Percentiles rank a stretch among this genome's conserved stretches.
These are phyloP conservation scores for Globisporangium spinosum DNA, from an alignment of 352 stramenopile species.

Conservation along the genomic window DNA sequence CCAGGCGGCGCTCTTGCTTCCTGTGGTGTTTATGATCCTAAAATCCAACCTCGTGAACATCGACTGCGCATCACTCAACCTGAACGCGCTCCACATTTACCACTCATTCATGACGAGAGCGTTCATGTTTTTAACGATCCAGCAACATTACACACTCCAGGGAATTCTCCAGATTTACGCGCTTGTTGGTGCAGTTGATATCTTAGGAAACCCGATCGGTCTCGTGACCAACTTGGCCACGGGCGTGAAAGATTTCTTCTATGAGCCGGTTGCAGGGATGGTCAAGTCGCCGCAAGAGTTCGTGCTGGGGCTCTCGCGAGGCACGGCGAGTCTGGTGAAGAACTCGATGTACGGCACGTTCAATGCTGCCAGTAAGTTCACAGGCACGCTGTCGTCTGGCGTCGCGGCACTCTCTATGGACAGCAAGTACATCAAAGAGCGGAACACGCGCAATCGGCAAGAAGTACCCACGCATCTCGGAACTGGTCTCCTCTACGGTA, in stretches of 20 bases:
- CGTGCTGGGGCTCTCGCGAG: slow-evolving; percentile 81
- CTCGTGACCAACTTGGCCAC: slow-evolving; percentile 86
- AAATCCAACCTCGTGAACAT: slow-evolving; percentile 73
- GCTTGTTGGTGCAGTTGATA: slow-evolving; percentile 64
- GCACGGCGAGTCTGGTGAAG: slow-evolving; percentile 86
- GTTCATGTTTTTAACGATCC: slow-evolving; percentile 71
- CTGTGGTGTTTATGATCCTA: slow-evolving; percentile 53
- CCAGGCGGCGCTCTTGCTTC: slow-evolving; percentile 41
- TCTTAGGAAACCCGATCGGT: slow-evolving; percentile 89
- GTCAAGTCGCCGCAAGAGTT: slow-evolving; percentile 88
- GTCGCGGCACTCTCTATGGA: slow-evolving; percentile 90
- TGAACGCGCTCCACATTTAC: slow-evolving; percentile 82
- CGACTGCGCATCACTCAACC: slow-evolving; percentile 69
- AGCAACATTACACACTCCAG: slow-evolving; percentile 82
- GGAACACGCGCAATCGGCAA: slow-evolving; percentile 70
- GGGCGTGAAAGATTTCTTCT: slow-evolving; percentile 90
- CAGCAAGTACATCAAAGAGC: slow-evolving; percentile 81
- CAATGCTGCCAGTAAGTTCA: slow-evolving; percentile 93
- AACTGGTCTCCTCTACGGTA: slow-evolving; percentile 81
- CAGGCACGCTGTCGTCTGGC: slow-evolving; percentile 87
- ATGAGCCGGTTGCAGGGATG: slow-evolving; percentile 84
- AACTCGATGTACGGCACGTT: slow-evolving; percentile 91
- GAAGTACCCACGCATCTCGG: slow-evolving; percentile 85
- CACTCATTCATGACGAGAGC: slow-evolving; percentile 70
- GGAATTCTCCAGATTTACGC: slow-evolving; percentile 81